phyloP scores from a whole-genome alignment of 257 asterid species.

The Solanum pennellii region DNA sequence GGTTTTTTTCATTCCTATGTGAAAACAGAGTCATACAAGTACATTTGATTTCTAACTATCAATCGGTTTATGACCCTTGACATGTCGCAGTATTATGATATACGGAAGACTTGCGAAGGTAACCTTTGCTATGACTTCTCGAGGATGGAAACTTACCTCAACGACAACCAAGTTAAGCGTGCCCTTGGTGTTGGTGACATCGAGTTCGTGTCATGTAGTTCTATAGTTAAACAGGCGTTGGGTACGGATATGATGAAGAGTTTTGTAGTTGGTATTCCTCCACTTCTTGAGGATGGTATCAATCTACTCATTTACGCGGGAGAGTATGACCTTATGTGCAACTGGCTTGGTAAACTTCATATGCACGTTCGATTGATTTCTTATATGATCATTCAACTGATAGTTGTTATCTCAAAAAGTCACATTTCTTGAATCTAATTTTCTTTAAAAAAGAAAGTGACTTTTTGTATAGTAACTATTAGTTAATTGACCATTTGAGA shows the following conservation, averaged over 20 bases:
- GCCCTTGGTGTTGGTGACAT: slow-evolving; percentile 49
- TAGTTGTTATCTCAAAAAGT: background rate
- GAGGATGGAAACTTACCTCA: slow-evolving; percentile 35
- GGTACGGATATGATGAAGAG: slow-evolving; percentile 44
- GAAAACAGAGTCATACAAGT: background rate
- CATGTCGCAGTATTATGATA: slow-evolving; percentile 34
- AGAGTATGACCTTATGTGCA: slow-evolving; percentile 57
- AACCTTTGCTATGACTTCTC: slow-evolving; percentile 49
- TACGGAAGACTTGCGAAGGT: slow-evolving; percentile 42
- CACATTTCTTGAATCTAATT: background rate
- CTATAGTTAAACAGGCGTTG: slow-evolving; percentile 40
- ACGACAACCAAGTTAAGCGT: slow-evolving; percentile 22
- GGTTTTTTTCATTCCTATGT: background rate
- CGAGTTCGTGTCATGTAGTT: slow-evolving; percentile 50
- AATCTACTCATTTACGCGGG: slow-evolving; percentile 49
- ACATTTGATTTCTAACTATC: background rate
- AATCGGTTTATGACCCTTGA: background rate
- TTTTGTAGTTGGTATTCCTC: slow-evolving; percentile 45
- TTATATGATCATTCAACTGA: background rate
- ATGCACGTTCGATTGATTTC: background rate
- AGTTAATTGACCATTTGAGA: background rate
- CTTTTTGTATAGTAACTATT: background rate
- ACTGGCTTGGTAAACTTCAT: background rate
- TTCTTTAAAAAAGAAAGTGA: background rate
- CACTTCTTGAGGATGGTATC: slow-evolving; percentile 50